phyloP scores from a whole-genome alignment of 2,329 filamentous ascomycete genomes.

The Scedosporium dehoogii region DNA sequence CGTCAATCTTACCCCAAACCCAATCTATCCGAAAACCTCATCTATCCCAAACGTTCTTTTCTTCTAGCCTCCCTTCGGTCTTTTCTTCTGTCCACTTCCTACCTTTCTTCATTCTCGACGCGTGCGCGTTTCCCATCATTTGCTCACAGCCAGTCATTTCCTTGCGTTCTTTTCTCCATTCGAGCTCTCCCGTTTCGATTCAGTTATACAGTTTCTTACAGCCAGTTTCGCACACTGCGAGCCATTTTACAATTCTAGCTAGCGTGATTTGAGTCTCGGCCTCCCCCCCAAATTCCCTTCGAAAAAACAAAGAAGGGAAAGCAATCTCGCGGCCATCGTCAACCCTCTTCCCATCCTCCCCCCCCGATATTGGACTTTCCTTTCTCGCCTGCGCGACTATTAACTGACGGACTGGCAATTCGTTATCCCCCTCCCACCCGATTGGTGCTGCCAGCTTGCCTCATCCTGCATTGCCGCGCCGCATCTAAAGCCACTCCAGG shows the following conservation, averaged over 20 bases:
- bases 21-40: neutral
- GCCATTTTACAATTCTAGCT: neutral
- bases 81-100: neutral
- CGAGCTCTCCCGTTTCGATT: neutral
- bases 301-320: neutral
- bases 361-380: no score
- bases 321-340: no score
- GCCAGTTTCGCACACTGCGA: no score
- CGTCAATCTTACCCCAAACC: no score
- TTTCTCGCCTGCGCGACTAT: no score
- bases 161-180: neutral
- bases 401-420: no score
- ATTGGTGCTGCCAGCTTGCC: neutral
- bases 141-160: neutral
- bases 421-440: neutral
- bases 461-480: conserved; percentile 6
- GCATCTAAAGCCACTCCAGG: neutral
- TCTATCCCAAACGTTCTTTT: neutral
- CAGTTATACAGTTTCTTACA: neutral
- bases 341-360: no score
- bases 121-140: neutral
- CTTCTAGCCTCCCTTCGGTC: neutral
- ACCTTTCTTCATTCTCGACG: neutral
- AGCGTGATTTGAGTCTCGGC: neutral
- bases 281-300: neutral